A percentile compares a stretch with the other conserved stretches of the same genome.
Evolutionary conservation across 306 rosid genomes (phyloP).

Genomic region (Rosa rugosa): DNA sequence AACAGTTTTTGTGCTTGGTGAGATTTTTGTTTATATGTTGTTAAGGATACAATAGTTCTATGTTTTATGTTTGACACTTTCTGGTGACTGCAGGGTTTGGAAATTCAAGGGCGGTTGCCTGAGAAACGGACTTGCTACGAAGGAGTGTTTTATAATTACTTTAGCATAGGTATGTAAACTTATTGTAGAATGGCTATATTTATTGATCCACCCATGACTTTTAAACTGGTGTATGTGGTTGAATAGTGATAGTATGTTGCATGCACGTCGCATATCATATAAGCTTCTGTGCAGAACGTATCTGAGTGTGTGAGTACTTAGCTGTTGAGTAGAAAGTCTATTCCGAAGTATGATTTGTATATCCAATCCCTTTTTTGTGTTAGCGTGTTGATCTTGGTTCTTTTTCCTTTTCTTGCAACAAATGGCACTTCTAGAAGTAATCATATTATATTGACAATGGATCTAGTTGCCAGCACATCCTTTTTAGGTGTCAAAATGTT

Average conservation of each 20-base stretch:
- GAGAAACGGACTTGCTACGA: slow-evolving; percentile 64
- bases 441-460: not conserved
- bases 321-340: not conserved
- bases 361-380: not conserved
- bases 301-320: not conserved
- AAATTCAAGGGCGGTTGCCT: slow-evolving; percentile 62
- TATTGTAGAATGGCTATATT: slow-evolving; percentile 5
- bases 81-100: slow-evolving; percentile 59
- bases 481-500: not conserved
- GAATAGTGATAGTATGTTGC: not conserved
- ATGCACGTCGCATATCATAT: not conserved
- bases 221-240: slow-evolving; percentile 13
- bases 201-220: slow-evolving; percentile 13
- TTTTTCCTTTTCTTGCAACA: not conserved
- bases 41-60: not conserved
- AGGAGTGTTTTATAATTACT: slow-evolving; percentile 96
- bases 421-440: not conserved
- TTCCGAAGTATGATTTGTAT: not conserved
- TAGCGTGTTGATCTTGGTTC: not conserved
- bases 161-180: slow-evolving; percentile 75
- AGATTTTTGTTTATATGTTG: not conserved
- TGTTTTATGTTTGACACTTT: slow-evolving; percentile 26
- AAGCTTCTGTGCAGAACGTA: not conserved
- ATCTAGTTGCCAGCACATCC: not conserved
- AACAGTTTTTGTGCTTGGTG: not conserved